Evolutionary conservation across 176 grass and related monocot genomes (phyloP), one percentile per base, ranked within the genome.

Genomic region (Alloteropsis semialata): DNA sequence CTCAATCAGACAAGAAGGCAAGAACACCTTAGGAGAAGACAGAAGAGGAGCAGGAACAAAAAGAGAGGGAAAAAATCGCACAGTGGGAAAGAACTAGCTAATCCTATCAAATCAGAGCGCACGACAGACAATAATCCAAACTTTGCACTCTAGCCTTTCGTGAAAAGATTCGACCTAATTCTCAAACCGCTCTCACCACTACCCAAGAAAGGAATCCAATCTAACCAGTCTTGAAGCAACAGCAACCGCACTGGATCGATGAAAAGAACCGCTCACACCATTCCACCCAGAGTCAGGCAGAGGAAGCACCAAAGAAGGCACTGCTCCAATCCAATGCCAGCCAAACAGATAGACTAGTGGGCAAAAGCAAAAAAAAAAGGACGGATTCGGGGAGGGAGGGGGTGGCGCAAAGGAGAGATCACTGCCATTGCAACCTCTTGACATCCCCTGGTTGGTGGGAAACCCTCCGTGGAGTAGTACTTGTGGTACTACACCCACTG

Each of bases 91-190:
- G 59, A 80, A 78, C 45, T 72, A 84, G 72, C 22, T 18, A 81
- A 70, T 51, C 42, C 46, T 67, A 67, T 69, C 55, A 55, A 82
- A 79, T 69, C 21, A 65, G 64, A 72, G 37, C 17, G 54, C 65
- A 76, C 72, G 63, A 78, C 22, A 60, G 10, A 10, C 34, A 60
- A 45, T 65, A 75, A 84, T 18, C 46, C 18, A 60, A 81, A 45
- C 64, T 56, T 82, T 24, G 53, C 56, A 56, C 66, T 86, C 43
- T 21, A 49, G 21, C 65, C 57, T 78, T 71, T 38, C 50, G 43
- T 69, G 66, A 67, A 78, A 73, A 74, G 73, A 81, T 80, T 89
- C 74, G 83, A 84, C 76, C 82, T 81, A 80, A 76, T 76, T 76
- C 45, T 45, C 36, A 72, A 53, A 32, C n/a, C 45, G 76, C 74